Conservation (phyloP, 306 rosid species). For the Castanopsis chinensis region DNA sequence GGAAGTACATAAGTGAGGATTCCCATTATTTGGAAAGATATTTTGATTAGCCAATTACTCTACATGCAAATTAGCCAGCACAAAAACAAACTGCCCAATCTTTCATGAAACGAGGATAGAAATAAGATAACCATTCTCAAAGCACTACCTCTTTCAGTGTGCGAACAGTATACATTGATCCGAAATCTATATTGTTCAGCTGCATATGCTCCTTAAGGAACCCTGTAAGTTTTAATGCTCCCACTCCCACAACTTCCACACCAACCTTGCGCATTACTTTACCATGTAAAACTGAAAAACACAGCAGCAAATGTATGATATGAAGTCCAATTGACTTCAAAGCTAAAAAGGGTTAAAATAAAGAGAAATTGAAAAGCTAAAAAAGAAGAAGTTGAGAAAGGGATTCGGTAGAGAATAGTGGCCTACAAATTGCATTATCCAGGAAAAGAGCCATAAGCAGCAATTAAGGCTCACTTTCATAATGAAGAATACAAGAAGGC, state of each 20-base stretch:
- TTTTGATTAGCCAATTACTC: neutral
- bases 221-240: slow-evolving; percentile 87
- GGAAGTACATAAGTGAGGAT: neutral
- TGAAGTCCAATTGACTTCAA: neutral
- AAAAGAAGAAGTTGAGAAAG: neutral
- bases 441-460: neutral
- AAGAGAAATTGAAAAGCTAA: neutral
- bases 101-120: neutral
- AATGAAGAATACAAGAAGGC: neutral
- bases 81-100: slow-evolving; percentile 1
- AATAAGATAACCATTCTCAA: slow-evolving; percentile 13
- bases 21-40: neutral
- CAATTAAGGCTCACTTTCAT: neutral
- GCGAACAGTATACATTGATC: slow-evolving; percentile 75
- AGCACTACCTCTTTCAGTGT: slow-evolving; percentile 75
- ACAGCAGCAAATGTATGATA: neutral
- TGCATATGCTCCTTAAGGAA: slow-evolving; percentile 82
- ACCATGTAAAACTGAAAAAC: slow-evolving; percentile 68
- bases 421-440: neutral
- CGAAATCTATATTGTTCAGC: slow-evolving; percentile 58
- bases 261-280: slow-evolving; percentile 89
- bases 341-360: neutral
- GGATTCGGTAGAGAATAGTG: neutral
- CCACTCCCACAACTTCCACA: slow-evolving; percentile 83
- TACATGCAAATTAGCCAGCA: neutral